Evolutionary conservation across 345 rosid species (phyloP), one percentile per base, ranked within the genome.

Genomic region (Theobroma cacao): DNA sequence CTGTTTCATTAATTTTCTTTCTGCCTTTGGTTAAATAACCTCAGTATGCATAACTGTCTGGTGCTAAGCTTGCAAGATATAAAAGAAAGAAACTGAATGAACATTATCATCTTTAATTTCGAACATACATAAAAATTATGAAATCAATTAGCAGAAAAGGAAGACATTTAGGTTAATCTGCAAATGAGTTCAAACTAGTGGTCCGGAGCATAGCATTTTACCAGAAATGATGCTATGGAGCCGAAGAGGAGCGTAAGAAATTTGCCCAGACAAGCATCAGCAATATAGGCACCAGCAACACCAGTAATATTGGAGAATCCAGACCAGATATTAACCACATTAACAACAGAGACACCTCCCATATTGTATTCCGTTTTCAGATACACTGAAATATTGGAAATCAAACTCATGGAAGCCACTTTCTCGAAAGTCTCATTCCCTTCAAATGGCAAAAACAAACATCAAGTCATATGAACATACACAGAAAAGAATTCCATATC

Each of bases 371-470:
- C 80, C 2, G 33, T 82, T 31, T 82, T 82, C 76, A 93, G 83
- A 81, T 88, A 90, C 58, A 92, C 84, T 31, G 86, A 77, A 58
- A 91, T 50, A 76, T 90, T 88, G 45, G 88, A 85, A 34, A 91
- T 81, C 79, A 91, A 77, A 68, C 94, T 84, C 93, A 91, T 87
- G 1, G 93, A 91, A 17, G 98, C 95, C 77, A 89, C 76, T 82
- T 90, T 93, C 88, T 91, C 97, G 58, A 93, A 90, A 0, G 94
- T 84, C 75, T 93, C 89, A 40, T 93, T 93, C 77, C 89, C 94
- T 88, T 77, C 75, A 56, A 22, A 77, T 3, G 2, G 63, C 10
- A 36, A 1, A 53, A 48, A 38, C 4, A 33, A 36, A 26, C 0
- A 38, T 0, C 14, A 77, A 28, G 33, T 2, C 22, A 75, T 30